Evolutionary conservation across 2,329 filamentous ascomycete genomes (phyloP), one percentile per base, ranked within the genome.

Genomic region (Fusarium drepaniforme): DNA sequence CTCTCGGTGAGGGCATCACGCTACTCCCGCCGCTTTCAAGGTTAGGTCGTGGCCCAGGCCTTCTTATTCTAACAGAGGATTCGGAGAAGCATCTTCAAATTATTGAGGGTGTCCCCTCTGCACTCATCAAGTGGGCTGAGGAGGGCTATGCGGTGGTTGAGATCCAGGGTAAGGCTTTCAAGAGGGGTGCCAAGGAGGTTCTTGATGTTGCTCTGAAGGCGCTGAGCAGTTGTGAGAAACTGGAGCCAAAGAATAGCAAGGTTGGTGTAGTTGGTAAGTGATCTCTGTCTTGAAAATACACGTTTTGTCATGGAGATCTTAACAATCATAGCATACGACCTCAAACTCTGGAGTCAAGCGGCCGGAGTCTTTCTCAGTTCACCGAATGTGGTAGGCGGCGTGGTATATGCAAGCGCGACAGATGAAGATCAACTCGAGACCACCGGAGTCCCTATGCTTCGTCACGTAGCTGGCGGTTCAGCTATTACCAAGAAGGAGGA

Each of bases 121-220:
- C 90, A 0, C 77, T 90, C 15, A 79, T 89, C 71, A 94, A 94
- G 81, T 94, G 92, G 92, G 92, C 92, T 0, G 92, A 94, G 78
- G 92, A 94, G 79, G 91, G 92, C 0, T 93, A 90, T 73, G 84
- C 88, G 0, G 90, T 93, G 4, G 90, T 85, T 0, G 87, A 92
- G 78, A 82, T 5, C 77, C 84, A 3, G 46, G 46, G 46, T 75
- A 73, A n/a, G 56, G 74, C 3, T 60, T 74, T 12, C 16, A 30
- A 23, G 30, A 46, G 74, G 8, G 11, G 73, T 25, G 56, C 68
- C 23, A 56, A 74, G 61, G 66, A 65, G 16, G 64, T 71, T 16
- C 49, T 81, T 1, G 28, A 33, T 5, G 61, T 72, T 25, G 78
- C 77, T 0, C 56, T 83, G 25, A 65, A 74, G 16, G 75, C 72